Conservation (phyloP, 1,139 yeast species). For the Candida labiduridarum region DNA sequence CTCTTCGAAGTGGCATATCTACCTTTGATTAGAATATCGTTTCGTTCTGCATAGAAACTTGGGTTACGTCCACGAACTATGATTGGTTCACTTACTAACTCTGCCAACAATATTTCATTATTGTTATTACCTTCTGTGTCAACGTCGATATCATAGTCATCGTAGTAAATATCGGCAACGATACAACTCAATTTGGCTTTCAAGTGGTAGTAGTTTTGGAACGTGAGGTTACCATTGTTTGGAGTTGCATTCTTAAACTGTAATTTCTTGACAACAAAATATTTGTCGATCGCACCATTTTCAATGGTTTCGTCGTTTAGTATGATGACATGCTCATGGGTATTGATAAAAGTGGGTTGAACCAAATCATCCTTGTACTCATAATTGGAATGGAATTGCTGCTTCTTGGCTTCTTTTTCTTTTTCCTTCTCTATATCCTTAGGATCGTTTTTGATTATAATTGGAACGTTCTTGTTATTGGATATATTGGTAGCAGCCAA, state of each 20-base stretch:
- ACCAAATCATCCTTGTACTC: slow-evolving; percentile 23
- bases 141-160: slow-evolving; percentile 41
- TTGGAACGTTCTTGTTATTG: slow-evolving; percentile 31
- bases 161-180: slow-evolving; percentile 47
- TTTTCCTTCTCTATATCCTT: slow-evolving; percentile 28
- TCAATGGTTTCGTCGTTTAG: slow-evolving; percentile 27
- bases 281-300: slow-evolving; percentile 33
- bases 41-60: slow-evolving; percentile 58
- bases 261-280: slow-evolving; percentile 42
- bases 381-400: slow-evolving; percentile 15
- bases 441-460: slow-evolving; percentile 24
- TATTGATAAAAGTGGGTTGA: slow-evolving; percentile 23
- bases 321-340: slow-evolving; percentile 34
- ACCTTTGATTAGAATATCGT: slow-evolving; percentile 46
- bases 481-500: slow-evolving; percentile 39
- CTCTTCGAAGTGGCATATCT: slow-evolving; percentile 24
- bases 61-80: slow-evolving; percentile 71
- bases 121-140: slow-evolving; percentile 17
- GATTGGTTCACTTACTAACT: slow-evolving; percentile 50
- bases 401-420: slow-evolving; percentile 22
- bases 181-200: slow-evolving; percentile 47
- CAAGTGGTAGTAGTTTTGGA: slow-evolving; percentile 59
- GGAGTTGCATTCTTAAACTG: slow-evolving; percentile 68
- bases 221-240: slow-evolving; percentile 58
- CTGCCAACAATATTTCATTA: slow-evolving; percentile 38